Base-by-base conservation (phyloP, 805 yeast species). In the Candida ficus region DNA sequence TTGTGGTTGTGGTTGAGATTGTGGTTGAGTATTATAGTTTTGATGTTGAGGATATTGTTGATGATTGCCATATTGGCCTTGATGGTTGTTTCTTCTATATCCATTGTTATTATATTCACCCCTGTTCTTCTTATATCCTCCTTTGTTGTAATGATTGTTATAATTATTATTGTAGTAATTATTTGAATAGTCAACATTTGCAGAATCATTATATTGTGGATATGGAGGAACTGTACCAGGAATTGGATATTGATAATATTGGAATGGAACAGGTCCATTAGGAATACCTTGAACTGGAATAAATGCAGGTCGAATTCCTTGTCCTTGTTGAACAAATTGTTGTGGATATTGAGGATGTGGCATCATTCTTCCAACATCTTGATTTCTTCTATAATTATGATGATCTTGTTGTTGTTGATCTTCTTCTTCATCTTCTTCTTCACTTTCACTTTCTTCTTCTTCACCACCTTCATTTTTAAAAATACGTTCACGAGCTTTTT, bases 401-500 rank as follows among this genome's bases (percentile, higher is more conserved):
- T 27, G 11, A 27, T 27, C 8, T 33, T 35, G 25, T 33, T 35
- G 29, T 21, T 42, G 35, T 10, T 40, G 47, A 2, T 41, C 47
- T 2, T 47, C 53, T 3, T 38, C 35, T 11, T 45, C 47, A 13
- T 48, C 52, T 10, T 48, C 56, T 1, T 47, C 54, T 5, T 46
- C 49, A 6, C 45, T 57, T 13, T 52, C 60, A 0, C 47, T 57
- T 8, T 56, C 59, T 2, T 50, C 62, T 10, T 52, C 54, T 7
- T 60, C 60, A n/a, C 62, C 64, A 29, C 52, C 57, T 1, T 44
- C 48, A 17, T 44, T 42, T 35, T 57, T 59, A 47, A 64, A 63
- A 39, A 67, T 63, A 42, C 68, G 51, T 41, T 70, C 62, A 43
- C 73, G 61, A 3, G 62, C 61, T 37, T 57, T 56, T 44, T 62